Conservation (phyloP, 1,284 basidiomycete genomes). For the Boletellus sp. region DNA sequence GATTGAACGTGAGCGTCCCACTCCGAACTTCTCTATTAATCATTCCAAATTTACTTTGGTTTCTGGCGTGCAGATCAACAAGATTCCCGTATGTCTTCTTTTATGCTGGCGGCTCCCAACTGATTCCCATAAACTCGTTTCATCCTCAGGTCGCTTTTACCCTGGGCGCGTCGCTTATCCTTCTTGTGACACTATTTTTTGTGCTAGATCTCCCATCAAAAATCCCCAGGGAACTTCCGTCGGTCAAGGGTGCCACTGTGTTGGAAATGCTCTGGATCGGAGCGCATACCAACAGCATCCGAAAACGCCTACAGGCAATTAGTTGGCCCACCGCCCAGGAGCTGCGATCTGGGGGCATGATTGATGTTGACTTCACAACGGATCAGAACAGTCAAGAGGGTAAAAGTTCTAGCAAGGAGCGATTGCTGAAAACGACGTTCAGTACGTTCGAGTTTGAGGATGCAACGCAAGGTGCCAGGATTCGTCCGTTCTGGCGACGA, state of each 20-base stretch:
- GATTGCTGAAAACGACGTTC: background rate
- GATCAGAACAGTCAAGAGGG: no score
- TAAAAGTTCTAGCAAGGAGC: background rate
- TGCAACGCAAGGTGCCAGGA: background rate
- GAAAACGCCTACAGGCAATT: background rate
- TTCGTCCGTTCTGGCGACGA: no score
- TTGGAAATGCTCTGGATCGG: slow-evolving; percentile 1
- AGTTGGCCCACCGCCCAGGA: background rate
- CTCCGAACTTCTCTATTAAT: no score
- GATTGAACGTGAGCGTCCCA: background rate
- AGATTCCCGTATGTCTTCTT: background rate
- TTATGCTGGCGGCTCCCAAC: background rate
- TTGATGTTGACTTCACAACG: background rate
- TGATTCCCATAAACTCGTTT: background rate
- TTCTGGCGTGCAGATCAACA: background rate
- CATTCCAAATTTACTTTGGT: background rate
- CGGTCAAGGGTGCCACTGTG: background rate
- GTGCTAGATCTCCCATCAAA: background rate
- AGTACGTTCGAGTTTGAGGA: background rate
- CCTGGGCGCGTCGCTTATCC: background rate
- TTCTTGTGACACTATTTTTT: background rate
- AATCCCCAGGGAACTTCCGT: background rate
- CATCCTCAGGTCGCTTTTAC: background rate
- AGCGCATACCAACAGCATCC: background rate
- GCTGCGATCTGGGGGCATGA: background rate